These are phyloP conservation scores for Arthrinium phaeospermum DNA, from an alignment of 2,329 filamentous ascomycete genomes.

Conservation along the genomic window DNA sequence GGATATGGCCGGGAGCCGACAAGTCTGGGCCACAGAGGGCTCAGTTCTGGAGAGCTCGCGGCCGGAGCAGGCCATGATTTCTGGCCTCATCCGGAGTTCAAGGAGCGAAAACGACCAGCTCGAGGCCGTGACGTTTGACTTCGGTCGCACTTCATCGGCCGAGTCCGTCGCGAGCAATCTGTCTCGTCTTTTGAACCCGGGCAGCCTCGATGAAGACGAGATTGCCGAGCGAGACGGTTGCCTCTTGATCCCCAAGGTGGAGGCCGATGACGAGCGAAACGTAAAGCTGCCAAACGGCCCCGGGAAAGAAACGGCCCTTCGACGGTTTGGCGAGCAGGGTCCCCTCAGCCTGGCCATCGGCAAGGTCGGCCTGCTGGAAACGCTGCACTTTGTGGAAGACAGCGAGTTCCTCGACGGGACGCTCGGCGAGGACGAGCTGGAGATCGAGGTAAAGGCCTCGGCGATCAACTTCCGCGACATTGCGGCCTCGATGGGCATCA, in stretches of 20 bases:
- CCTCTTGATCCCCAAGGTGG: conserved; percentile 23
- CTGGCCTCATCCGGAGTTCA: conserved; percentile 30
- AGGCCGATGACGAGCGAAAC: conserved; percentile 24
- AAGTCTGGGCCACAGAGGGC: not conserved
- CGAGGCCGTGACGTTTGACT: conserved; percentile 32
- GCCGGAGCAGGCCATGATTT: not conserved
- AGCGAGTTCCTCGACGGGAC: not conserved
- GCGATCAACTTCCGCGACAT: conserved; percentile 2
- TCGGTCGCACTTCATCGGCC: conserved; percentile 27
- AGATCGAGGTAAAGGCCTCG: not conserved
- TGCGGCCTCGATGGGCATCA: not conserved
- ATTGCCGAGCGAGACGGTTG: conserved; percentile 26
- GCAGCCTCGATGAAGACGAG: conserved; percentile 24
- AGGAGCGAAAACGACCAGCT: conserved; percentile 31
- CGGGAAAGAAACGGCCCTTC: conserved; percentile 16
- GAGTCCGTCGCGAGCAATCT: not conserved
- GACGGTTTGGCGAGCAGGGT: conserved; percentile 21
- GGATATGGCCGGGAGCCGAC: no score
- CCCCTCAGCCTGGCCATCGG: not conserved
- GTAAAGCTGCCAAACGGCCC: conserved; percentile 21
- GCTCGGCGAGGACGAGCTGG: conserved; percentile 16
- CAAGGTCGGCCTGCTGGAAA: conserved; percentile 28
- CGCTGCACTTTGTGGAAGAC: conserved; percentile 26
- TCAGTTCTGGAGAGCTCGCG: not conserved
- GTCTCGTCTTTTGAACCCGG: conserved; percentile 25